These are phyloP conservation scores for Aureobasidium mangrovei DNA, from an alignment of 2,329 filamentous ascomycete genomes.

Conservation along the genomic window DNA sequence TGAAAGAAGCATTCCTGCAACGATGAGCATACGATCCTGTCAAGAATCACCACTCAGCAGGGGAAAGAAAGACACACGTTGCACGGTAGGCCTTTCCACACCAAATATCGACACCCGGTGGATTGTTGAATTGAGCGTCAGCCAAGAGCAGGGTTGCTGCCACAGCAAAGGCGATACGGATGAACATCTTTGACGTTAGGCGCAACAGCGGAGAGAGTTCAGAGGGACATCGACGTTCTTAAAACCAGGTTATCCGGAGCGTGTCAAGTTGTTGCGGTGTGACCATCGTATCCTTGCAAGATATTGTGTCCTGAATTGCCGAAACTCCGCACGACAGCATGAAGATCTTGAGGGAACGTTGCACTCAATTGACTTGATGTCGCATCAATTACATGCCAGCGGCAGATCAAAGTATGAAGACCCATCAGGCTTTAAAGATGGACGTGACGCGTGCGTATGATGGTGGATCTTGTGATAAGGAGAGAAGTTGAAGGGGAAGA, in stretches of 20 bases:
- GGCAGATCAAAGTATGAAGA: too few species aligned
- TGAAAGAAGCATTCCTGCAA: constrained; percentile 36
- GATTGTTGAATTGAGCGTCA: constrained; percentile 17
- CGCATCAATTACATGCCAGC: too few species aligned
- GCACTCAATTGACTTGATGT: too few species aligned
- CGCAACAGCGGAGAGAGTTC: not conserved
- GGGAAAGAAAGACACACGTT: not conserved
- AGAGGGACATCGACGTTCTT: too few species aligned
- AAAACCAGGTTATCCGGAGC: too few species aligned
- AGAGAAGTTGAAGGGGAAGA: too few species aligned
- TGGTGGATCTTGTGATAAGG: too few species aligned
- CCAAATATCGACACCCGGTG: constrained; percentile 38
- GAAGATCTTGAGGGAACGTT: too few species aligned
- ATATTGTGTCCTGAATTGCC: not conserved
- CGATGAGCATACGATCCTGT: not conserved
- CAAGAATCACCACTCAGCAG: not conserved
- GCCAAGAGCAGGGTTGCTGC: not conserved
- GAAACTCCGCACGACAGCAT: not conserved
- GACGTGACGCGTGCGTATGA: too few species aligned
- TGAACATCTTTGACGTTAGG: not conserved
- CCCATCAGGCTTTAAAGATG: too few species aligned
- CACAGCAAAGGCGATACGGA: not conserved
- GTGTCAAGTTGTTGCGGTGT: too few species aligned
- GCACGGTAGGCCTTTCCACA: constrained; percentile 39
- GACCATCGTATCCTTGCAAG: not conserved